Percentiles rank a stretch among this genome's conserved stretches.
phyloP scores from a whole-genome alignment of 257 asterid species.

The Buddleja alternifolia region DNA sequence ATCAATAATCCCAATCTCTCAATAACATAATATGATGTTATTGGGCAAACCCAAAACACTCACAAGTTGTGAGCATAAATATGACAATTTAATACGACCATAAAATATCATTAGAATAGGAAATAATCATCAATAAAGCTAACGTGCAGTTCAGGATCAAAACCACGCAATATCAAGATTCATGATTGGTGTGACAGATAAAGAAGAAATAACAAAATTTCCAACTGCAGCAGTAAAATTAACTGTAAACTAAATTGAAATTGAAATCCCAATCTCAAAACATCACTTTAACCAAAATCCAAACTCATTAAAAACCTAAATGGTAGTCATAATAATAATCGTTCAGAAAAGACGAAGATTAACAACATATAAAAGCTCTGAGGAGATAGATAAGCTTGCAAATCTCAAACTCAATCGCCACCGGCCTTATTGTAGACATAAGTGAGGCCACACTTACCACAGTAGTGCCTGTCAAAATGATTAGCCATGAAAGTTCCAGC shows the following conservation, averaged over 20 bases:
- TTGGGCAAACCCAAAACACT: no score
- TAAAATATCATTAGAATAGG: no score
- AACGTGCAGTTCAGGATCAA: background rate
- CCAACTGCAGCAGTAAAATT: background rate
- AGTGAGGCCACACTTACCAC: slow-evolving; percentile 77
- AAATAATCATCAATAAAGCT: background rate
- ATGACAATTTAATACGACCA: no score
- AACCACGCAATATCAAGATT: background rate
- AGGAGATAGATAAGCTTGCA: background rate
- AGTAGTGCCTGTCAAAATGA: slow-evolving; percentile 73
- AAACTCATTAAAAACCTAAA: slow-evolving; percentile 21
- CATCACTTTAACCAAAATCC: slow-evolving; percentile 30
- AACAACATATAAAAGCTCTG: background rate
- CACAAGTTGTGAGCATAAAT: no score
- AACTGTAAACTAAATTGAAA: slow-evolving; percentile 15
- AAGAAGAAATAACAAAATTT: background rate
- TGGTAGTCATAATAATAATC: slow-evolving; percentile 9
- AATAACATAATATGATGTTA: no score
- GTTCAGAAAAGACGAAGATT: slow-evolving; percentile 21
- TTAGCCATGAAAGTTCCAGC: slow-evolving; percentile 77
- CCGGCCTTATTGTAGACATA: slow-evolving; percentile 76
- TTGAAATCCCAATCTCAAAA: slow-evolving; percentile 7
- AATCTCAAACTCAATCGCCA: slow-evolving; percentile 42
- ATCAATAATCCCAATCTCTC: no score
- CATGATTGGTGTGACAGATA: background rate